Percentiles rank a stretch among this genome's conserved stretches.
Conservation (phyloP, 2,329 filamentous ascomycete genomes). For the Cladosporium sphaerospermum region DNA sequence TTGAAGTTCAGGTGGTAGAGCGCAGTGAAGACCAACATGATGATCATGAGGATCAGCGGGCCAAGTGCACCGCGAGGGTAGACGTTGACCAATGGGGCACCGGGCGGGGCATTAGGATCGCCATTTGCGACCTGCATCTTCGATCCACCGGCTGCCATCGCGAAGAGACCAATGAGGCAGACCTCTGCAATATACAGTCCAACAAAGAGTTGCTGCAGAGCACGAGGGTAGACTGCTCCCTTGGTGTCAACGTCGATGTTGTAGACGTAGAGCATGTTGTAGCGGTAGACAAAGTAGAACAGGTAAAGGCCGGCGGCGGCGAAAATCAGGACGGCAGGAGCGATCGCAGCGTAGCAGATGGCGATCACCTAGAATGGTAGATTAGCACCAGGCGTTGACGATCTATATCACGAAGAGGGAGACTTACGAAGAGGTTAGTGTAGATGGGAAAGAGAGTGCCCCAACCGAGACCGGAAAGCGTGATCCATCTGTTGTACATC, state of each 20-base stretch:
- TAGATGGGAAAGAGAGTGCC: slow-evolving; percentile 76
- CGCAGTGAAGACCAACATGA: slow-evolving; percentile 67
- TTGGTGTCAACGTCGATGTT: slow-evolving; percentile 80
- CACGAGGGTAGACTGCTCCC: slow-evolving; percentile 80
- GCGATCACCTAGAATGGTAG: slow-evolving; percentile 42
- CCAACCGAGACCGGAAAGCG: slow-evolving; percentile 69
- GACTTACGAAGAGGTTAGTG: slow-evolving; percentile 67
- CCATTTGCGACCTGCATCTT: slow-evolving; percentile 9
- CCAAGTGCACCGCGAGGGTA: slow-evolving; percentile 41
- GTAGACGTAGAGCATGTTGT: slow-evolving; percentile 84
- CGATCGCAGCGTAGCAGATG: slow-evolving; percentile 80
- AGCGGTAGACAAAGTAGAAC: slow-evolving; percentile 83
- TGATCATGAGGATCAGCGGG: slow-evolving; percentile 68
- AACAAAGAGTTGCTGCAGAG: slow-evolving; percentile 75
- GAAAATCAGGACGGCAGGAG: slow-evolving; percentile 77
- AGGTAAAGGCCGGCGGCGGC: slow-evolving; percentile 70
- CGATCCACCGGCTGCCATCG: slow-evolving; percentile 53
- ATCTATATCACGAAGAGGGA: slow-evolving; percentile 39
- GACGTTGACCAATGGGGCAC: not conserved
- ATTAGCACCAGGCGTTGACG: not conserved
- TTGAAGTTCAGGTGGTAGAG: slow-evolving; percentile 72
- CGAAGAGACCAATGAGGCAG: slow-evolving; percentile 80
- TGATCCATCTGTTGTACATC: slow-evolving; percentile 72
- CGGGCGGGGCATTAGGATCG: not conserved
- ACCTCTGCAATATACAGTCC: slow-evolving; percentile 78